Evolutionary conservation across 257 asterid species (phyloP), one percentile per base, ranked within the genome.

Genomic region (Gentiana dahurica): DNA sequence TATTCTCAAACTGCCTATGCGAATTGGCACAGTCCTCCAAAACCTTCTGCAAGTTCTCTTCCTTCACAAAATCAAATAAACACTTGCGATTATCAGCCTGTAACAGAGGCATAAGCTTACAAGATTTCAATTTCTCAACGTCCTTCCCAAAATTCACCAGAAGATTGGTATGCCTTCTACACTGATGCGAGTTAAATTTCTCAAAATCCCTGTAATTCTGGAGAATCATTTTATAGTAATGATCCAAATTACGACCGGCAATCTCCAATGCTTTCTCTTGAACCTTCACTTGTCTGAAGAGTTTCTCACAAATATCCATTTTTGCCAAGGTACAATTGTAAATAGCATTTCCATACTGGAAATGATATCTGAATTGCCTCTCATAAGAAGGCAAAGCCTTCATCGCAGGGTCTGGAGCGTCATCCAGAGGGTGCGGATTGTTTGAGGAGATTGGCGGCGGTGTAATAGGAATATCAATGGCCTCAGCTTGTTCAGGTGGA

Each of bases 241-340:
- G 93, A 64, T 88, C 97, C 49, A 92, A 65, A 69, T 92, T 88
- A 9, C 83, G 86, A 78, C 84, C 66, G 48, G 97, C 97, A 75
- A 92, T 85, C 65, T 84, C 97, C 82, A 85, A 62, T 2, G 95
- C 97, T 76, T 87, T 67, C 66, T 85, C 98, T 67, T 92, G 98
- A 78, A 88, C 98, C 81, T 78, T 83, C 75, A 73, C 92, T 72
- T 88, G 95, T 60, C 74, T 79, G 76, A 73, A 64, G 54, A 88
- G 77, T 82, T 84, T 80, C 81, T 83, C 79, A 35, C 94, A 88
- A 12, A 55, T 59, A 35, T 75, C 83, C 2, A 64, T 10, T 57
- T 79, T 92, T 37, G 80, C 89, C 47, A 68, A 43, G 0, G 95
- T 81, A 11, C 90, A 80, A 36, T 69, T 72, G 70, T 81, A 92